Base-by-base conservation (phyloP, 495 filamentous ascomycete genomes). In the Xylaria longipes region DNA sequence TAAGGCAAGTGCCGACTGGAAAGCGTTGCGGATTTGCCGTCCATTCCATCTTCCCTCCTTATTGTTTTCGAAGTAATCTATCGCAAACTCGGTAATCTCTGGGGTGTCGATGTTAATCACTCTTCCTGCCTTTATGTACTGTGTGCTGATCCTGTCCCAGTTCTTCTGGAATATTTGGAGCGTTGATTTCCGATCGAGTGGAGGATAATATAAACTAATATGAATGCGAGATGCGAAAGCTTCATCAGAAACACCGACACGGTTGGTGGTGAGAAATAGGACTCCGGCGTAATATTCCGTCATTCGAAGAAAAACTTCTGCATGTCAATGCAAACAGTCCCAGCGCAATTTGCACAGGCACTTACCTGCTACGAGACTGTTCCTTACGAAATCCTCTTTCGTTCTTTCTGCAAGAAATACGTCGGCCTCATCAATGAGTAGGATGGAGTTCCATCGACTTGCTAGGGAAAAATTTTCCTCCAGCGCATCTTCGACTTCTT, bases 371-470 rank as follows among this genome's bases (percentile, higher is more conserved):
- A 66, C 64, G 0, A 88, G 73, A 9, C 80, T 82, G 46, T 91
- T 90, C 1, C 86, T 78, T 6, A 83, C n/a, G 0, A 88, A 65
- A 45, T 89, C 84, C 14, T 54, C 61, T 29, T 76, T 71, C 35
- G 72, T 70, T 7, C 88, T 79, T 70, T 83, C 73, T 25, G 83
- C 80, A 0, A 90, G 78, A 66, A 89, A 91, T 0, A 90, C 81
- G 56, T 89, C 88, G 1, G 84, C 86, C 76, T 90, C 87, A 64
- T 90, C 88, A 0, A 90, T 73, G 0, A 91, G 78, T 5, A 89
- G 73, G 0, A 90, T 82, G 31, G 79, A 84, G 3, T 79, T 79
- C 87, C 87, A 88, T 63, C 71, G 77, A 64, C 77, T 74, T 6
- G 82, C 86, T 0, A 86, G 73, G 6, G 73, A 68, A 27, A 87